These are phyloP conservation scores for Iris pallida DNA, from an alignment of 116 monocot species.

Conservation along the genomic window DNA sequence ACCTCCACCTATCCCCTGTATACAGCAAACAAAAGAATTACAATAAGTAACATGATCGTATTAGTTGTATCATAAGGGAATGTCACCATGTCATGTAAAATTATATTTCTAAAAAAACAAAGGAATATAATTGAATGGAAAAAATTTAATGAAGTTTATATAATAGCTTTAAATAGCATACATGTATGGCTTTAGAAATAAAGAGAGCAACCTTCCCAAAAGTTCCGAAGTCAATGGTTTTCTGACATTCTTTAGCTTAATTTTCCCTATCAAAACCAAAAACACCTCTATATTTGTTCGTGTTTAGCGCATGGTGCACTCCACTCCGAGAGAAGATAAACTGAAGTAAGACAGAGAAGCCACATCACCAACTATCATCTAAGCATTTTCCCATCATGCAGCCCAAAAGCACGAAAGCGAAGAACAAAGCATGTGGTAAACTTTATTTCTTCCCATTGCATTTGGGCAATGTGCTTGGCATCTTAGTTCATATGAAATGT, in stretches of 20 bases:
- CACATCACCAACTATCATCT: too few species aligned
- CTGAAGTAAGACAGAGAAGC: too few species aligned
- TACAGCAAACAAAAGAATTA: conserved; percentile 16
- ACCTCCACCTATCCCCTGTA: conserved; percentile 72
- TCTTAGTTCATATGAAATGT: too few species aligned
- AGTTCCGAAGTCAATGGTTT: conserved; percentile 74
- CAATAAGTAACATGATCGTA: neutral
- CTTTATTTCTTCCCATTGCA: too few species aligned
- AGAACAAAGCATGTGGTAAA: conserved; percentile 65
- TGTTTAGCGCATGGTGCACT: conserved; percentile 75
- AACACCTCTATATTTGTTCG: conserved; percentile 70
- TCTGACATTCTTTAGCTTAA: conserved; percentile 68
- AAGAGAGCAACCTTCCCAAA: conserved; percentile 64
- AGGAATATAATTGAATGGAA: too few species aligned
- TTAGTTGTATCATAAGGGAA: neutral
- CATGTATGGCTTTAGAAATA: conserved; percentile 78
- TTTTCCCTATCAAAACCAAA: conserved; percentile 74
- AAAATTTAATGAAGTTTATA: too few species aligned
- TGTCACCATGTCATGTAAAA: too few species aligned
- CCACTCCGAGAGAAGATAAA: conserved; percentile 34
- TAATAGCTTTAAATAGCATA: conserved; percentile 5
- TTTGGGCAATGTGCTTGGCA: too few species aligned
- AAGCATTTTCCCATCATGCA: too few species aligned
- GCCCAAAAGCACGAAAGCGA: conserved; percentile 58
- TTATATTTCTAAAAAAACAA: too few species aligned